phyloP scores from a whole-genome alignment of 441 rosid species.

The Viola pubescens region DNA sequence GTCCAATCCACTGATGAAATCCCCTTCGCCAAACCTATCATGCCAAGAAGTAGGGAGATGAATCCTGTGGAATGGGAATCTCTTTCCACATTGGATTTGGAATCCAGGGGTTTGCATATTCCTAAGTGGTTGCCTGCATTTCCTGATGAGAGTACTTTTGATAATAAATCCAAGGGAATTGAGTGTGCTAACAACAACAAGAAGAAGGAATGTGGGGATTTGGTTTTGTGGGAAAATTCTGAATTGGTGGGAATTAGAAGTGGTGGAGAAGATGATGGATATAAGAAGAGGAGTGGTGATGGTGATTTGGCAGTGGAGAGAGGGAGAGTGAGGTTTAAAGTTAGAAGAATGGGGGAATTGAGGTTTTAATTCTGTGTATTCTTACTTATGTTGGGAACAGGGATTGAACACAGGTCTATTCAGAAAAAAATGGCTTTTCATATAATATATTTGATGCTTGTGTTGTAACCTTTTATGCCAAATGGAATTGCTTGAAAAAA shows the following conservation, averaged over 20 bases:
- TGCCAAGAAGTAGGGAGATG: conserved; percentile 12
- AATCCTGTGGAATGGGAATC: background rate
- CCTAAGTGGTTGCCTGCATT: conserved; percentile 37
- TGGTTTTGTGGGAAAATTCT: conserved; percentile 29
- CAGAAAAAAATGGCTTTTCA: background rate
- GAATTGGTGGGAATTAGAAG: conserved; percentile 1
- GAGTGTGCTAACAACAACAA: background rate
- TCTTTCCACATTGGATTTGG: background rate
- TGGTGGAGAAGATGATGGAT: background rate
- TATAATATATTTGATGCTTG: background rate
- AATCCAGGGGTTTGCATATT: conserved; percentile 12
- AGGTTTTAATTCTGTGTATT: background rate
- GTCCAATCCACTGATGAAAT: conserved; percentile 30
- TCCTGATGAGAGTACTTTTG: conserved; percentile 19
- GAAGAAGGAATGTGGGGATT: background rate
- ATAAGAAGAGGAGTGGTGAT: background rate
- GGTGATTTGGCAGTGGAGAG: conserved; percentile 19
- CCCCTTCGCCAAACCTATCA: conserved; percentile 48
- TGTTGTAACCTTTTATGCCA: too few species aligned
- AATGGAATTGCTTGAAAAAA: too few species aligned
- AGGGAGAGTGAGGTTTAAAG: conserved; percentile 21
- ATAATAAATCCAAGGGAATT: background rate
- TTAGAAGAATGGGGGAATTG: conserved; percentile 7
- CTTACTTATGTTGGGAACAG: background rate
- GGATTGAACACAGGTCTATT: background rate